phyloP scores from a whole-genome alignment of 73 alveolate genomes.

The Paramecium biaurelia region DNA sequence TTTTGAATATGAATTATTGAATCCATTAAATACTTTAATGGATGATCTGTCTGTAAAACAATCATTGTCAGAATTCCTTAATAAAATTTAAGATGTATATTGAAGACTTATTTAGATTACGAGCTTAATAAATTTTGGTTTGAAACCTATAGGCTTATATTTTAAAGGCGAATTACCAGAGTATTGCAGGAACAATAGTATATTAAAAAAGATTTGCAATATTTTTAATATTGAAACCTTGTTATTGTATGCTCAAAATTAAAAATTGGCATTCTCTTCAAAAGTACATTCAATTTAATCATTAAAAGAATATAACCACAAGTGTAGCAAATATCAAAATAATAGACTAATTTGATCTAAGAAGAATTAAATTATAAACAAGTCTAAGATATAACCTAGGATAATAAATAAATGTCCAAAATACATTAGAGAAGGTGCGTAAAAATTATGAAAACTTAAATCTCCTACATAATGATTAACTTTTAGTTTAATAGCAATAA shows the following conservation, averaged over 20 bases:
- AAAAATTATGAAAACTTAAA: background rate
- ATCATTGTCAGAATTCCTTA: background rate
- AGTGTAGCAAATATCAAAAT: background rate
- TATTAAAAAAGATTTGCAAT: background rate
- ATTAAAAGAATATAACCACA: background rate
- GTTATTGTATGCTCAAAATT: background rate
- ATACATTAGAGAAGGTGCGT: background rate
- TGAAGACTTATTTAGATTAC: background rate
- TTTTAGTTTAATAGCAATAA: background rate
- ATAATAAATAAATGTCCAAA: background rate
- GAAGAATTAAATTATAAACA: background rate
- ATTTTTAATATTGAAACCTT: background rate
- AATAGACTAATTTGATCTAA: background rate
- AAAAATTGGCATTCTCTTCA: background rate
- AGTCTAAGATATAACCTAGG: background rate
- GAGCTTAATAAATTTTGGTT: background rate
- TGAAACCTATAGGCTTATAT: background rate
- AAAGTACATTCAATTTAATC: background rate
- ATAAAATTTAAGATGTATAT: background rate
- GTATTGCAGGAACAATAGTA: background rate
- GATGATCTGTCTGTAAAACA: background rate
- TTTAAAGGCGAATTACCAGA: background rate
- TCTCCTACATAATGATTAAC: background rate
- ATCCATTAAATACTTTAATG: background rate
- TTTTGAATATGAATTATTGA: background rate